These are phyloP conservation scores for Cladosporium sp. DNA, from an alignment of 2,329 filamentous ascomycete genomes.

Conservation along the genomic window DNA sequence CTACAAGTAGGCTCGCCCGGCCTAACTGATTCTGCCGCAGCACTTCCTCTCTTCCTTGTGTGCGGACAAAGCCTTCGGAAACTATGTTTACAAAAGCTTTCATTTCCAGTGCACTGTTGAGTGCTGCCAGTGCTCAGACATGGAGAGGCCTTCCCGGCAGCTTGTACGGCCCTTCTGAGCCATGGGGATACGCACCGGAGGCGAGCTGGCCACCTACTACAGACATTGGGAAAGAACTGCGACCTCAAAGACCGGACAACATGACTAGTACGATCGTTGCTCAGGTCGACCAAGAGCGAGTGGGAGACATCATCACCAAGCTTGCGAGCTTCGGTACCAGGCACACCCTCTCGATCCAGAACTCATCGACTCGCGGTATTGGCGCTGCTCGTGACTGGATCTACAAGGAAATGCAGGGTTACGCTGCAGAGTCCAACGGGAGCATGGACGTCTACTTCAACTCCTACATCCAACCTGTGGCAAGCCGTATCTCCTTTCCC, in stretches of 20 bases:
- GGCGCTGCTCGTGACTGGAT: conserved; percentile 57
- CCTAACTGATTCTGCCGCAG: no score
- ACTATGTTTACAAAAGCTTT: neutral
- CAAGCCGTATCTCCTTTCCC: conserved; percentile 46
- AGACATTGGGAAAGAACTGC: conserved; percentile 33
- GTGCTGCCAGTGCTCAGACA: conserved; percentile 11
- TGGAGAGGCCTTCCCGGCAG: conserved; percentile 26
- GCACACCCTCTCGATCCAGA: conserved; percentile 53
- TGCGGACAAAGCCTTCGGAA: neutral
- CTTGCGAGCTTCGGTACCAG: conserved; percentile 55
- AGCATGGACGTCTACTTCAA: conserved; percentile 48
- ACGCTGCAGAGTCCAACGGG: conserved; percentile 47
- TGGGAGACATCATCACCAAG: conserved; percentile 50
- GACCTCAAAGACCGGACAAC: conserved; percentile 39
- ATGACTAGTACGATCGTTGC: conserved; percentile 38
- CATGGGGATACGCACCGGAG: conserved; percentile 22
- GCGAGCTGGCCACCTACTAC: conserved; percentile 38
- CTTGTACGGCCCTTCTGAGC: conserved; percentile 18
- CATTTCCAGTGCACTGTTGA: neutral
- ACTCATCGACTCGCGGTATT: conserved; percentile 49
- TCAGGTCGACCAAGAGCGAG: conserved; percentile 40
- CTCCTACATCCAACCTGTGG: conserved; percentile 49
- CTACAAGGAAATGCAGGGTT: conserved; percentile 45
- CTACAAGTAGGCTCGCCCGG: no score
- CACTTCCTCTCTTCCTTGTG: no score